These are phyloP conservation scores for Pestalotiopsis sp. DNA, from an alignment of 2,329 filamentous ascomycete genomes.

Conservation along the genomic window DNA sequence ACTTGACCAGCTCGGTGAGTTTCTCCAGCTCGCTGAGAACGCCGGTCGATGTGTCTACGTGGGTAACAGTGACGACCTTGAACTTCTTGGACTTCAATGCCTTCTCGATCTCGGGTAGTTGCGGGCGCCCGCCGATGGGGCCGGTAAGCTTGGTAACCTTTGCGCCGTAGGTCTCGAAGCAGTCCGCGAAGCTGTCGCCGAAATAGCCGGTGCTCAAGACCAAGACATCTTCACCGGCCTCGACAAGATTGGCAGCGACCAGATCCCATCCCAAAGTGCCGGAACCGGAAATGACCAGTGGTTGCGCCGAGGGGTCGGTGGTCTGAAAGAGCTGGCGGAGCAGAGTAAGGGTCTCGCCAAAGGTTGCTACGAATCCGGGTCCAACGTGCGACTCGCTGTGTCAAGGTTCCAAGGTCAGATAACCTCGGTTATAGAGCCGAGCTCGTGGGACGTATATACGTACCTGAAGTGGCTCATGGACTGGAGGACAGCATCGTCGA, in stretches of 20 bases:
- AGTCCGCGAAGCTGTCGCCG: constrained; percentile 91
- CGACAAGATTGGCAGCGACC: constrained; percentile 89
- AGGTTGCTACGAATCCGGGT: constrained; percentile 83
- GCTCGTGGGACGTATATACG: constrained; percentile 27
- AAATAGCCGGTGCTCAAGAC: constrained; percentile 98
- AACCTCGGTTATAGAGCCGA: neutral
- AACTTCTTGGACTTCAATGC: constrained; percentile 89
- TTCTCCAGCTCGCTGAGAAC: constrained; percentile 89
- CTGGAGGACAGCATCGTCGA: constrained; percentile 93
- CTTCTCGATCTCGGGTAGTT: constrained; percentile 84
- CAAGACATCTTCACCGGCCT: constrained; percentile 86
- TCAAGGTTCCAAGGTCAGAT: constrained; percentile 15
- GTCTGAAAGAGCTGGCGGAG: constrained; percentile 95
- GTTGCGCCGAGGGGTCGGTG: constrained; percentile 78
- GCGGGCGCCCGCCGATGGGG: constrained; percentile 83
- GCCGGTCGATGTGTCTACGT: constrained; percentile 96
- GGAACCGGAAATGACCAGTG: constrained; percentile 91
- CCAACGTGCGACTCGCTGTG: constrained; percentile 90
- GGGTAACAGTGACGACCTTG: constrained; percentile 92
- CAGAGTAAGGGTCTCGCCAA: constrained; percentile 86
- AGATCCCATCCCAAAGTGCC: constrained; percentile 97
- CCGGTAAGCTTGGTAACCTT: constrained; percentile 89
- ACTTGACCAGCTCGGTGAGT: constrained; percentile 79
- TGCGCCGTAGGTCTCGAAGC: constrained; percentile 87
- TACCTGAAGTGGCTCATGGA: constrained; percentile 95